Base-by-base conservation (phyloP, 2,329 filamentous ascomycete genomes). In the Didymella pomorum region DNA sequence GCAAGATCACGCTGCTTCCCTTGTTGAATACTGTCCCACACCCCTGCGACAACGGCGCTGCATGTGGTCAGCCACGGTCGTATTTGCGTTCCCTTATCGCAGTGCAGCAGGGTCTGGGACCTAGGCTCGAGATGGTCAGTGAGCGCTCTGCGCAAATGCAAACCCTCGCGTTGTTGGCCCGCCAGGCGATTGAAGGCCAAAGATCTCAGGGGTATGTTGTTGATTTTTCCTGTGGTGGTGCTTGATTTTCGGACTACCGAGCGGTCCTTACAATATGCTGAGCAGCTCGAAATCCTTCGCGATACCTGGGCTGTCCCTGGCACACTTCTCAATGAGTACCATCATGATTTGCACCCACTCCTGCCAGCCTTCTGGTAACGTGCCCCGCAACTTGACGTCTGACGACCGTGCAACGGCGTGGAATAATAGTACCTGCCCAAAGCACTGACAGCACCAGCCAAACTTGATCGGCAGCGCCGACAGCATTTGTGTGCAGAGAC, bases 401-500 rank as follows among this genome's bases (percentile, higher is more conserved):
- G 67, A 59, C 11, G 68, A 72, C 16, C 66, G 65, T 23, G 72
- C 70, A 20, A 76, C 67, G 5, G 71, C 69, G 35, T 74, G 67
- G 52, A 77, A 74, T 6, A 76, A 56, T 28, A 77, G 52, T 14
- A 77, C 63, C 59, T 76, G 75, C 2, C 75, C 75, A 51, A 76
- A 77, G 58, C 71, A 76, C 48, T 77, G 75, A 23, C 65, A 74
- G 35, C 72, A 75, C 73, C 73, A 77, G 4, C 74, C 75, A 51
- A 77, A 76, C 51, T 77, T 77, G 46, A 77, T 55, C 11, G 74
- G 74, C 45, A 75, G 60, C 2, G 71, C 72, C 2, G 73, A 71
- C 39, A 71, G 61, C 75, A 77, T 76, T 45, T 71, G 71, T n/a
- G 63, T 67, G 56, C 73, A 76, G 10, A 75, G 65, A 1, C 74